These are phyloP conservation scores for Myriosclerotinia duriaeana DNA, from an alignment of 2,329 filamentous ascomycete species.

Conservation along the genomic window DNA sequence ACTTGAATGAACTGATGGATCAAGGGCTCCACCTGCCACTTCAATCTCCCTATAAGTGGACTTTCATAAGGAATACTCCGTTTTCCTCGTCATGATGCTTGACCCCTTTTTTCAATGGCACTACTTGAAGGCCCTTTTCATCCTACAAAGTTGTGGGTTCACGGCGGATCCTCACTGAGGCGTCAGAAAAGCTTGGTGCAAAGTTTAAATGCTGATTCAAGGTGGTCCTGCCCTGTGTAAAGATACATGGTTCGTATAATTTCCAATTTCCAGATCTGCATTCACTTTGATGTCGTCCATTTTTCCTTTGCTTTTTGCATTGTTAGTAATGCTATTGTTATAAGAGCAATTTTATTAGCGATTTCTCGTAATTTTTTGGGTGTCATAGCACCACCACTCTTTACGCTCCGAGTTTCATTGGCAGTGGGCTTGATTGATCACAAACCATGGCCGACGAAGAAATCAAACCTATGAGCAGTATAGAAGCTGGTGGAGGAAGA, in stretches of 20 bases:
- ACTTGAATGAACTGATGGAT: constrained; percentile 1
- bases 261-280: constrained; percentile 11
- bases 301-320: neutral
- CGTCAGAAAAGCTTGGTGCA: constrained; percentile 16
- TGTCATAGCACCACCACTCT: neutral
- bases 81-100: constrained; percentile 16
- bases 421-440: neutral
- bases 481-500: constrained; percentile 7
- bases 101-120: constrained; percentile 9
- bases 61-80: neutral
- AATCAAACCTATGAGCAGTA: constrained; percentile 7
- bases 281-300: neutral
- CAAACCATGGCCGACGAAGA: constrained; percentile 18
- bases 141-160: constrained; percentile 12
- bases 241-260: constrained; percentile 15
- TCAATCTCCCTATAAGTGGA: constrained; percentile 19
- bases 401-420: neutral
- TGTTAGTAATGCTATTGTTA: neutral
- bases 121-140: neutral
- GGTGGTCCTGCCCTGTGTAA: neutral
- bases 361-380: neutral
- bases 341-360: neutral
- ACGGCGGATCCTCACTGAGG: neutral
- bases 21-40: constrained; percentile 1
- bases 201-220: constrained; percentile 3